A percentile compares a stretch with the other conserved stretches of the same genome.
These are phyloP conservation scores for Mimosa pudica DNA, from an alignment of 306 rosid species.

Conservation along the genomic window DNA sequence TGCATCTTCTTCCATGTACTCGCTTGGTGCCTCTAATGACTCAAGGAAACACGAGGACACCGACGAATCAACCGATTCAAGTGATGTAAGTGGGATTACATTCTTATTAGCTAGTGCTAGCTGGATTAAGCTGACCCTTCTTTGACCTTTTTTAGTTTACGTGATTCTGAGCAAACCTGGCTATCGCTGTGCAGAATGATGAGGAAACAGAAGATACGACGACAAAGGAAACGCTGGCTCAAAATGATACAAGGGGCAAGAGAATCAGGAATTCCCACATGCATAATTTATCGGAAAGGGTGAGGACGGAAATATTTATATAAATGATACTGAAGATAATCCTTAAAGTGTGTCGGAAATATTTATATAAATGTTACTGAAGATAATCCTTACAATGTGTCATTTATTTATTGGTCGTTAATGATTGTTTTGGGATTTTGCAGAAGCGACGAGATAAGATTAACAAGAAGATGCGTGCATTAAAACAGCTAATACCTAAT, in stretches of 20 bases:
- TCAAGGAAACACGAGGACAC: slow-evolving; percentile 43
- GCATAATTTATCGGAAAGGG: slow-evolving; percentile 55
- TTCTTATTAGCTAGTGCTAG: background rate
- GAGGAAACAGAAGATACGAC: slow-evolving; percentile 40
- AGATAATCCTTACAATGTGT: background rate
- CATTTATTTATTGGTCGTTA: background rate
- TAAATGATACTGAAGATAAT: background rate
- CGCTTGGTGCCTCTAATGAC: slow-evolving; percentile 56
- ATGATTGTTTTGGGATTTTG: slow-evolving; percentile 28
- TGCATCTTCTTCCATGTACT: slow-evolving; percentile 44
- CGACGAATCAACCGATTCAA: slow-evolving; percentile 39
- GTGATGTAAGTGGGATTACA: slow-evolving; percentile 47
- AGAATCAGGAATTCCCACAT: slow-evolving; percentile 33
- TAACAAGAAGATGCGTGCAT: slow-evolving; percentile 49
- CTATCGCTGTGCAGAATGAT: slow-evolving; percentile 42
- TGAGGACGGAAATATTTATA: slow-evolving; percentile 23
- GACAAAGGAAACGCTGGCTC: slow-evolving; percentile 9
- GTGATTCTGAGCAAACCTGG: slow-evolving; percentile 23
- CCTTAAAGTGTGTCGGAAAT: background rate
- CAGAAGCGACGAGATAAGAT: slow-evolving; percentile 58
- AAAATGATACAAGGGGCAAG: slow-evolving; percentile 37
- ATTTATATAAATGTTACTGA: background rate
- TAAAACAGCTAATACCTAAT: slow-evolving; percentile 60
- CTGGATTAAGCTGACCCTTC: background rate
- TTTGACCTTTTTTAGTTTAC: background rate